Conservation (phyloP, 257 asterid genomes). For the Solanum habrochaites region DNA sequence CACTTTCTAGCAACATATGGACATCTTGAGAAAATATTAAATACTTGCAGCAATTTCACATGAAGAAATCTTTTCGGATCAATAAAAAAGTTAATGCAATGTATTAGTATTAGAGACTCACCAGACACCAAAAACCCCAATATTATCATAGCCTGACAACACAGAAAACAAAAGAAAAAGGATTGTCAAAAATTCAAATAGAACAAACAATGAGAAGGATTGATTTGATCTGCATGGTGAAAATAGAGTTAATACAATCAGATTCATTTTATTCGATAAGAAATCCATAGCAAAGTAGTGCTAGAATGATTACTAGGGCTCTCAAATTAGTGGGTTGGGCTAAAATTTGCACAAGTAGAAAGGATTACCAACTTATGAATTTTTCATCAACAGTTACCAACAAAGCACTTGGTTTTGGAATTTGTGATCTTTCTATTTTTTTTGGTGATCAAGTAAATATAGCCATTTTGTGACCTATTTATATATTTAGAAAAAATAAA, state of each 20-base stretch:
- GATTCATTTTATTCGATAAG: not conserved
- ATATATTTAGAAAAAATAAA: not conserved
- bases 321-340: not conserved
- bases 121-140: constrained; percentile 77
- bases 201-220: not conserved
- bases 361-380: not conserved
- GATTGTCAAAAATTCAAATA: constrained; percentile 5
- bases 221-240: not conserved
- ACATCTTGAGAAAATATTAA: not conserved
- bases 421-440: not conserved
- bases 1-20: not conserved
- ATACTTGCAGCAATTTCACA: not conserved
- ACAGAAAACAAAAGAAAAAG: constrained; percentile 3
- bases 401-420: not conserved
- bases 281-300: not conserved
- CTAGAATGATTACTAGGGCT: not conserved
- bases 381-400: not conserved
- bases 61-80: not conserved
- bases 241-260: not conserved
- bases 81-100: not conserved
- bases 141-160: constrained; percentile 54
- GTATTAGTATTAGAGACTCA: constrained; percentile 23
- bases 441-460: not conserved
- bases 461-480: not conserved
- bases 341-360: not conserved